A percentile compares a stretch with the other conserved stretches of the same genome.
Conservation (phyloP, 2,329 filamentous ascomycete genomes). For the Phaeosphaeriaceae sp. region DNA sequence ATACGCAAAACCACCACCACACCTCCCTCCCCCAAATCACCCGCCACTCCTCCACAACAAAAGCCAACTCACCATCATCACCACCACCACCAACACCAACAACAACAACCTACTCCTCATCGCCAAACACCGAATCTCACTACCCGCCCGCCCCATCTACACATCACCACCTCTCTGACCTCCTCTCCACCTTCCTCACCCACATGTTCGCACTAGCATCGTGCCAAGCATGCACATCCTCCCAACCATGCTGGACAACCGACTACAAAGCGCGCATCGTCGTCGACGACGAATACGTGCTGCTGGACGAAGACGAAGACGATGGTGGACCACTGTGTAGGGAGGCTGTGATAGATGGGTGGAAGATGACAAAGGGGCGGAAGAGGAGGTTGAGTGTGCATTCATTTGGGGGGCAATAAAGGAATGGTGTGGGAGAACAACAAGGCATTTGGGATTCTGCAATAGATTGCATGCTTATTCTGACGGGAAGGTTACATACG, state of each 20-base stretch:
- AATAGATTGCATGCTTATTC: too few species aligned
- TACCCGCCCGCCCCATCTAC: slow-evolving; percentile 7
- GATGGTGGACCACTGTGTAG: slow-evolving; percentile 31
- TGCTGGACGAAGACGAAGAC: slow-evolving; percentile 16
- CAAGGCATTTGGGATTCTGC: background rate
- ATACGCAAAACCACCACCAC: background rate
- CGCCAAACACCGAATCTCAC: background rate
- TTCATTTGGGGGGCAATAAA: slow-evolving; percentile 6
- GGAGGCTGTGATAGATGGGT: slow-evolving; percentile 27
- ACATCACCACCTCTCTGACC: slow-evolving; percentile 13
- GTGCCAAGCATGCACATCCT: slow-evolving; percentile 18
- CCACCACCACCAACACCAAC: slow-evolving; percentile 1
- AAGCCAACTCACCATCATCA: background rate
- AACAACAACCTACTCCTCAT: background rate
- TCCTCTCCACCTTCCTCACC: slow-evolving; percentile 18
- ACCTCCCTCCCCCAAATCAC: background rate
- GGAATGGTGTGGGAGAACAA: background rate
- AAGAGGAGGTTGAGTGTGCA: slow-evolving; percentile 19
- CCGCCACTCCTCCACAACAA: background rate
- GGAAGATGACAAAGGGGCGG: slow-evolving; percentile 14
- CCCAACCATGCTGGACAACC: slow-evolving; percentile 7
- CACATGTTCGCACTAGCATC: slow-evolving; percentile 23
- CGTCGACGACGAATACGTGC: slow-evolving; percentile 19
- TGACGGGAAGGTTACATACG: too few species aligned
- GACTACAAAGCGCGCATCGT: slow-evolving; percentile 6